These are phyloP conservation scores for Auricularia auricula-judae DNA, from an alignment of 768 basidiomycete species.

Conservation along the genomic window DNA sequence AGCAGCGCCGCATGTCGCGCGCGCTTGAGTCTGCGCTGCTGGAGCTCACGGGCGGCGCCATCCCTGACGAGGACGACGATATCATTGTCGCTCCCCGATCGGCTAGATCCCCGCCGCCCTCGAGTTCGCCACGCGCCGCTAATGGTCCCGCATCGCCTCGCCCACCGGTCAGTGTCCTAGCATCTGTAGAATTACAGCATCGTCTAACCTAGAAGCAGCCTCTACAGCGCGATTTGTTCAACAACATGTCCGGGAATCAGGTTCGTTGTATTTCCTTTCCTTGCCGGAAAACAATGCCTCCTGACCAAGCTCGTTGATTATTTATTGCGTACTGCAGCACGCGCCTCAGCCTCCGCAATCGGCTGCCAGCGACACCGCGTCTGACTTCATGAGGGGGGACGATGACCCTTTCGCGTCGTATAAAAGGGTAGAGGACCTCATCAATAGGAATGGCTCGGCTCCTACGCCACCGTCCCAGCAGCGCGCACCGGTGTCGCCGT, in stretches of 20 bases:
- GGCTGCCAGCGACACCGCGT: not conserved
- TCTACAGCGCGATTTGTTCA: not conserved
- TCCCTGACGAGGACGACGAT: slow-evolving; percentile 50
- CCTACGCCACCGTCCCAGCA: not conserved
- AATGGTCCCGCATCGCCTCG: not conserved
- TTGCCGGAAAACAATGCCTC: not conserved
- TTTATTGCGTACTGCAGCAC: not conserved
- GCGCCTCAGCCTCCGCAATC: not conserved
- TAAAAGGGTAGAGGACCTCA: slow-evolving; percentile 54
- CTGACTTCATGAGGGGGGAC: not conserved
- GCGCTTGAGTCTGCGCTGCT: slow-evolving; percentile 65
- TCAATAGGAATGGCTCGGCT: slow-evolving; percentile 26
- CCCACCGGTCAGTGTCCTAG: not conserved
- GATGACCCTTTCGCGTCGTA: slow-evolving; percentile 23
- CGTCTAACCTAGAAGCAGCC: not conserved
- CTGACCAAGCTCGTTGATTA: not conserved
- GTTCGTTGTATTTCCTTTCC: not conserved
- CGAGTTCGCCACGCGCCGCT: not conserved
- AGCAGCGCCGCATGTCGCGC: slow-evolving; percentile 53
- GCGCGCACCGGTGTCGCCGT: slow-evolving; percentile 35
- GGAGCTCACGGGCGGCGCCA: slow-evolving; percentile 30
- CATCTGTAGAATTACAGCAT: not conserved
- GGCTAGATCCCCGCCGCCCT: slow-evolving; percentile 2
- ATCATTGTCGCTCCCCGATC: slow-evolving; percentile 10
- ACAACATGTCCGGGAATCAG: not conserved